Base-by-base conservation (phyloP, 2,329 filamentous ascomycete genomes). In the Lecanicillium sp. region DNA sequence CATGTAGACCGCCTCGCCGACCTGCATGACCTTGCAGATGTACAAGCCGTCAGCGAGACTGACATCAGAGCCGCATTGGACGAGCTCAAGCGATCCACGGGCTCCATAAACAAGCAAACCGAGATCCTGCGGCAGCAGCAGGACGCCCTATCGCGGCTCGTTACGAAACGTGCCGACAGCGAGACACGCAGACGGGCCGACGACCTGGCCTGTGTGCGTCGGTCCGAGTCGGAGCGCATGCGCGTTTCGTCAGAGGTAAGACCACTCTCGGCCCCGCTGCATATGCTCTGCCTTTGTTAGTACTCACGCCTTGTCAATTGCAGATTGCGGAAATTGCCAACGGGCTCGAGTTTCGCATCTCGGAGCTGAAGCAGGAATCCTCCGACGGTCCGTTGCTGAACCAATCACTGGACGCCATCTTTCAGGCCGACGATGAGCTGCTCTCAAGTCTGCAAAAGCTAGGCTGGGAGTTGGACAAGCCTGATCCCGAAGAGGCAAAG, bases 401-500 rank as follows among this genome's bases (percentile, higher is more conserved):
- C 33, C 62, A 69, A 40, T 68, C 67, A 1, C 60, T 78, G 0
- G 65, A 69, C 17, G 62, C 61, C 13, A 56, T 74, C 10, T 59
- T 84, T 8, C 64, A 66, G 8, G 73, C 77, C 2, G 81, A 87
- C 43, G 80, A 86, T 51, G 77, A 74, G 44, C 64, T 85, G 3
- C 61, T 86, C 2, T 65, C 72, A 15, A 78, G 78, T 42, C 61
- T 87, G 3, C 77, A 83, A 51, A 83, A 82, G 46, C 66, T 86
- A 2, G 71, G 79, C 0, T 71, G 70, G 42, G 78, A 80, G 46
- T 65, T 85, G 4, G 65, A 76, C 9, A 64, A 65, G 4, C 65
- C 71, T 33, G 62, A 71, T 17, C 63, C 66, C 0, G 69, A 74
- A 8, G 71, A 78, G 35, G 63, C 73, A 32, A 59, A 68, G 39